Conservation (phyloP, 176 grass and related monocot genomes). For the Hsuehochloa calcarea region DNA sequence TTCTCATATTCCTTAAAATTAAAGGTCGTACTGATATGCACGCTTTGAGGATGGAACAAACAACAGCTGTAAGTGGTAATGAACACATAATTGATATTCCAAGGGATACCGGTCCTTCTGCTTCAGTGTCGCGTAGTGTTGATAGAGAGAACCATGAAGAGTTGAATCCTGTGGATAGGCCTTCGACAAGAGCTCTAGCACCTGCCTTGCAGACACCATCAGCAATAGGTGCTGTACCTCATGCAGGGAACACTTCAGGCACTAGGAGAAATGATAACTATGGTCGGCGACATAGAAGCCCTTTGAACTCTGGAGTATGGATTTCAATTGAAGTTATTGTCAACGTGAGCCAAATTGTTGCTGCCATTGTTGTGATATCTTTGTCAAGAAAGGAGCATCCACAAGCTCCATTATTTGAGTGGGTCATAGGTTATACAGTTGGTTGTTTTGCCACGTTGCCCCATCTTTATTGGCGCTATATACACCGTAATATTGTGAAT, state of each 20-base stretch:
- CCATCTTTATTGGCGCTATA: constrained; percentile 94
- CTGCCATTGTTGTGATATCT: constrained; percentile 68
- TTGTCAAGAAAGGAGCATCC: constrained; percentile 78
- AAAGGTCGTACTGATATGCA: constrained; percentile 32
- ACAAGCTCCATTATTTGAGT: constrained; percentile 80
- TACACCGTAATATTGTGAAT: constrained; percentile 73
- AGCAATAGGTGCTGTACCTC: constrained; percentile 40
- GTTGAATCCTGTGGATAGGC: constrained; percentile 42
- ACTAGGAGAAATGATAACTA: constrained; percentile 59
- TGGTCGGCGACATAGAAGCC: constrained; percentile 64
- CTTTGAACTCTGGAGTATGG: constrained; percentile 96
- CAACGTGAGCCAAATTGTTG: constrained; percentile 92
- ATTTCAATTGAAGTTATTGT: constrained; percentile 90
- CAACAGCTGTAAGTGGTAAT: constrained; percentile 40
- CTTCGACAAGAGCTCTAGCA: constrained; percentile 49
- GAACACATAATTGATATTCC: constrained; percentile 76
- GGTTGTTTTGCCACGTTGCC: constrained; percentile 86
- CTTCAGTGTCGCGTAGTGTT: constrained; percentile 32
- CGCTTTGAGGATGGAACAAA: constrained; percentile 46
- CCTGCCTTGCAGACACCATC: constrained; percentile 54
- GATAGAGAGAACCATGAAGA: constrained; percentile 43
- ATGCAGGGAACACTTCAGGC: constrained; percentile 46
- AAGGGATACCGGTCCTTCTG: constrained; percentile 48
- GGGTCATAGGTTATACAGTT: constrained; percentile 91
- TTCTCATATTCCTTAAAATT: constrained; percentile 17